These are phyloP conservation scores for Sugiyamaella floridensis DNA, from an alignment of 805 yeast species.

Conservation along the genomic window DNA sequence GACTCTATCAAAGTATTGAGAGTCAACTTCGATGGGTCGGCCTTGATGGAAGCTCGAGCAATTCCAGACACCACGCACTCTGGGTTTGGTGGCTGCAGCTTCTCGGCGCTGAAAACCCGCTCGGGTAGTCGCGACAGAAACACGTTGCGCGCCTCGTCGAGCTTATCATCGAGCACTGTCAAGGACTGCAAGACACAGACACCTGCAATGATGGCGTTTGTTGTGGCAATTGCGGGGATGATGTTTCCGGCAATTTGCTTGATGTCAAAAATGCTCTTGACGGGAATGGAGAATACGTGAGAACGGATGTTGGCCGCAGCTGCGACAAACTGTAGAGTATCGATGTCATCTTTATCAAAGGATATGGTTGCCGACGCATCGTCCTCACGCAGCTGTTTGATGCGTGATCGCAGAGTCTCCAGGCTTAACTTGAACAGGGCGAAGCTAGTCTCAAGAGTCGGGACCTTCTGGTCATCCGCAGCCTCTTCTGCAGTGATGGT, in stretches of 20 bases:
- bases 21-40: constrained; percentile 27
- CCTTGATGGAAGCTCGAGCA: constrained; percentile 26
- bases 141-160: constrained; percentile 34
- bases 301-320: constrained; percentile 80
- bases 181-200: constrained; percentile 71
- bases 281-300: constrained; percentile 57
- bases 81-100: constrained; percentile 54
- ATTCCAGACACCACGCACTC: constrained; percentile 52
- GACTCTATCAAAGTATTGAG: constrained; percentile 47
- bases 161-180: constrained; percentile 30
- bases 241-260: constrained; percentile 95
- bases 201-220: constrained; percentile 93
- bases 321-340: constrained; percentile 79
- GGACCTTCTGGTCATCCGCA: constrained; percentile 38
- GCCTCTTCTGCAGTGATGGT: constrained; percentile 19
- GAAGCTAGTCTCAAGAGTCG: constrained; percentile 61
- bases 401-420: constrained; percentile 44
- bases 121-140: constrained; percentile 48
- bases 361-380: constrained; percentile 34
- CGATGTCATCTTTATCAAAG: constrained; percentile 94
- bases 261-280: constrained; percentile 73
- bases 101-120: constrained; percentile 59
- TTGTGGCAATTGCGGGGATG: constrained; percentile 97
- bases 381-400: constrained; percentile 30
- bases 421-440: constrained; percentile 49